These are phyloP conservation scores for Musa schizocarpa DNA, from an alignment of 176 grass and related monocot species.

Conservation along the genomic window DNA sequence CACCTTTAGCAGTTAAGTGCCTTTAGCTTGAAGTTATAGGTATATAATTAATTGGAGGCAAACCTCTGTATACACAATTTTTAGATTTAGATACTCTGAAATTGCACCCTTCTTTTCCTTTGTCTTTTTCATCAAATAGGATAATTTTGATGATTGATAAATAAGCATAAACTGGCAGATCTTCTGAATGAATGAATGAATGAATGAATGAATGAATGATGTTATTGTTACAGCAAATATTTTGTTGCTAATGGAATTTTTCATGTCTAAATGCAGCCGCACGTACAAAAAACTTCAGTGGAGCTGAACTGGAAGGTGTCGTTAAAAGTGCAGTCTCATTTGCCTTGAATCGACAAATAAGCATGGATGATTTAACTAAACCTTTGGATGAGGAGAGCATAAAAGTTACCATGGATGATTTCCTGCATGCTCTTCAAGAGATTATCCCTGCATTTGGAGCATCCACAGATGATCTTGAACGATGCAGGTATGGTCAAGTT, in stretches of 20 bases:
- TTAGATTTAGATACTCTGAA: not conserved
- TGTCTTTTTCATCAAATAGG: not conserved
- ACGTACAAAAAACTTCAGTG: slow-evolving; percentile 93
- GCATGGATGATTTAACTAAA: slow-evolving; percentile 93
- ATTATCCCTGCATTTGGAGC: slow-evolving; percentile 95
- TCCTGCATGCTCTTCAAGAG: slow-evolving; percentile 89
- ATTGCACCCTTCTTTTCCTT: not conserved
- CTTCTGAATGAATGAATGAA: not conserved
- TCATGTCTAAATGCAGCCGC: slow-evolving; percentile 69
- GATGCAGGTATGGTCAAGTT: slow-evolving; percentile 63
- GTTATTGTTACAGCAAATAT: not conserved
- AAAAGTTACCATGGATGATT: slow-evolving; percentile 97
- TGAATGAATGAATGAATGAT: not conserved
- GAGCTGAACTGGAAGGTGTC: slow-evolving; percentile 97
- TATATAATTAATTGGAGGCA: too few species aligned
- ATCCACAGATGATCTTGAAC: slow-evolving; percentile 86
- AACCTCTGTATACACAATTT: too few species aligned
- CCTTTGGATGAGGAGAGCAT: slow-evolving; percentile 87
- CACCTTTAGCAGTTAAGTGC: too few species aligned
- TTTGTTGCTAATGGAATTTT: not conserved
- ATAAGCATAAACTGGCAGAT: not conserved
- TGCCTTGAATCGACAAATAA: slow-evolving; percentile 89
- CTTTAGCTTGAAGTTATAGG: too few species aligned
- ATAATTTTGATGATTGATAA: not conserved
- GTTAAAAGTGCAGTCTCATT: slow-evolving; percentile 95